Conservation (phyloP, 495 filamentous ascomycete genomes). For the Neurospora sp. region DNA sequence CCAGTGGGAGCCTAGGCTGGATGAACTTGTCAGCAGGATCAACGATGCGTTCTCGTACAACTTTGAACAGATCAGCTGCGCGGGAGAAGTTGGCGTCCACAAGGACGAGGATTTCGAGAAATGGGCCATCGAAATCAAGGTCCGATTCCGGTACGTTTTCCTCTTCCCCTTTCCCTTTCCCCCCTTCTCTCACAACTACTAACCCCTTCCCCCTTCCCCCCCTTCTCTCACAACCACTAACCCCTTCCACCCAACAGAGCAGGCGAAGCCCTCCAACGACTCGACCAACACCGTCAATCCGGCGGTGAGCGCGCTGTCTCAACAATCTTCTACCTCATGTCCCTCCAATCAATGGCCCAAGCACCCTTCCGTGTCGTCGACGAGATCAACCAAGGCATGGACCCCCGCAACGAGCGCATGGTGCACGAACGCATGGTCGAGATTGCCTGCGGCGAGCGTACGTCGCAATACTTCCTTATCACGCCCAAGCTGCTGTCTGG, state of each 20-base stretch:
- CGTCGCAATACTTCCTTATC: conserved; percentile 82
- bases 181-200: background rate
- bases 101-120: conserved; percentile 84
- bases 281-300: conserved; percentile 88
- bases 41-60: conserved; percentile 83
- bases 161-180: background rate
- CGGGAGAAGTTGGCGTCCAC: conserved; percentile 76
- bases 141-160: conserved; percentile 77
- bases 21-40: conserved; percentile 67
- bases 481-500: conserved; percentile 91
- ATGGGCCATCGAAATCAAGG: conserved; percentile 88
- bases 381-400: conserved; percentile 99
- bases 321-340: conserved; percentile 99
- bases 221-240: background rate
- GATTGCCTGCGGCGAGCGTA: conserved; percentile 72
- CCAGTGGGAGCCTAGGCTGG: conserved; percentile 79
- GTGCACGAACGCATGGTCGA: conserved; percentile 95
- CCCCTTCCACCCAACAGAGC: conserved; percentile 40
- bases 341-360: conserved; percentile 84
- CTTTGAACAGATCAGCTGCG: conserved; percentile 88
- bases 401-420: conserved; percentile 94
- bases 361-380: conserved; percentile 99
- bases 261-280: conserved; percentile 68
- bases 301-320: conserved; percentile 93
- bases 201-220: background rate